Evolutionary conservation across 1,284 basidiomycete genomes (phyloP), one percentile per base, ranked within the genome.

Genomic region (Ustilago vetiveriae): DNA sequence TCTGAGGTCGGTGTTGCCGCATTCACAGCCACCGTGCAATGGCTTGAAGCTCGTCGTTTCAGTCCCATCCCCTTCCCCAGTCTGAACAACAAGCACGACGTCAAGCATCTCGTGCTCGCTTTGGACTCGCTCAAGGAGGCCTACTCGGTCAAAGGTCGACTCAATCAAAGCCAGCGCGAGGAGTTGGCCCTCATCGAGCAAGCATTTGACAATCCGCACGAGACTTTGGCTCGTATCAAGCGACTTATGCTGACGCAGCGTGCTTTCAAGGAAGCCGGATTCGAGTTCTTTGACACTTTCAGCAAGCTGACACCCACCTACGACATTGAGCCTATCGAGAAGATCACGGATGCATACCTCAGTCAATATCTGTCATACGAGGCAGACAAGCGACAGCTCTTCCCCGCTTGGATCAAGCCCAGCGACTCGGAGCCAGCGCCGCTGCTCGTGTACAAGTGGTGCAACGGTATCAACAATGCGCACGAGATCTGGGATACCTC

Each of bases 321-420:
- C 54, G 79, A 80, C 66, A 81, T 82, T 30, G 80, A 82, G 71
- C 80, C 80, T 11, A 78, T 82, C 48, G 80, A 82, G 49, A 82
- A 82, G 74, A 79, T 82, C 65, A 80, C 80, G 9, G 80, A 82
- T 42, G 80, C 80, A 9, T 82, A 82, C 46, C 68, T 82, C 36
- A 76, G 78, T 55, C 79, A 81, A 57, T 82, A 82, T 41, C 72
- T 82, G 23, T 75, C 71, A 17, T 82, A 82, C 71, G 80, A 82
- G 60, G 78, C 79, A 9, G 79, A 81, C 65, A 80, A 79, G 65
- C 78, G 80, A n/a, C 76, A 79, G 49, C 71, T 82, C 17, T 82
- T 82, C 75, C 80, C 80, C 7, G 76, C 80, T 3, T 82, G 80
- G 80, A 79, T 82, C 74, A 82, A 82, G 65, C 80, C 80, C 3